Evolutionary conservation across 163 green algal species (phyloP), one percentile per base, ranked within the genome.

Genomic region (Volvox carteri): DNA sequence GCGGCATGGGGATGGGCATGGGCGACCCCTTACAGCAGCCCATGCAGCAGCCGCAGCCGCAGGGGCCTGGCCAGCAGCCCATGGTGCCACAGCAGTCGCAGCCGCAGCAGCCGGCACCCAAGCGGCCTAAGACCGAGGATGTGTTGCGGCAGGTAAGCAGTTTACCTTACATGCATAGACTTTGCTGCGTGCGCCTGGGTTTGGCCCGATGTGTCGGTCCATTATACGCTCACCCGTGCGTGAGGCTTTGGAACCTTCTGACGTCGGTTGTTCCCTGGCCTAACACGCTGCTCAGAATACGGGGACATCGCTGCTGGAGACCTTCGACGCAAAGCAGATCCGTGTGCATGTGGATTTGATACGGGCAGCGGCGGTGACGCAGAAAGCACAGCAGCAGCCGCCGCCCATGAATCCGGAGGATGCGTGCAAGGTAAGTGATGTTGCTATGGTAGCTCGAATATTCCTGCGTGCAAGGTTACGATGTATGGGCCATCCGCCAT

Each of bases 261-360:
- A n/a, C n/a, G n/a, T n/a, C n/a, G n/a, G n/a, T n/a, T n/a, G n/a
- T n/a, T n/a, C n/a, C n/a, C n/a, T n/a, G n/a, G n/a, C n/a, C n/a
- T n/a, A n/a, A n/a, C n/a, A 23, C 30, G 4, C 65, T 41, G 7
- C 12, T 23, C 91, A 96, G 90, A 95, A 97, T 75, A 96, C 95
- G 44, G 96, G 96, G 54, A 99, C 97, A 19, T 97, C 94, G 4
- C 91, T 99, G 75, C 86, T 99, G 73, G 97, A 99, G 92, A 96
- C 94, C 9, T 98, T 99, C 73, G 95, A 78, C 21, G 85, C 91
- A 7, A 76, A 95, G 56, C 92, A 98, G 92, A 98, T 99, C 73
- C 70, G 90, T 12, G 58, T 50, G 19, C 96, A 99, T 91, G 86
- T 98, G 28, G 73, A 93, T 6, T 72, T 72, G 21, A 93, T 93